Evolutionary conservation across 2,329 filamentous ascomycete genomes (phyloP).

Genomic region (Mycosphaerella sp.): DNA sequence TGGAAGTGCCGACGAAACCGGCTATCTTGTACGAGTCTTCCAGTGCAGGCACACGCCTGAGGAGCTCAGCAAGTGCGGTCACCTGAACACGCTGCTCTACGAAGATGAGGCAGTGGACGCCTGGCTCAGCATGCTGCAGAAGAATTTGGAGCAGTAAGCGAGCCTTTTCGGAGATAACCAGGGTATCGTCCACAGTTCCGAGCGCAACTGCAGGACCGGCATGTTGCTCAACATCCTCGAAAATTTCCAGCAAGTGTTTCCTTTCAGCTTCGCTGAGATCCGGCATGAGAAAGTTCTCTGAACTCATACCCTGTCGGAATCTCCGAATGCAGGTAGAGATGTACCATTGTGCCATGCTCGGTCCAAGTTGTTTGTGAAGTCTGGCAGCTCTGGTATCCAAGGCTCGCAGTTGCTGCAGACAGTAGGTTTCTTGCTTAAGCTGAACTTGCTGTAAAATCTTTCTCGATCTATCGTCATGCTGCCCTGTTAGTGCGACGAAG

Average conservation of each 20-base stretch:
- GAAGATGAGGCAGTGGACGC: conserved; percentile 42
- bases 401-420: conserved; percentile 34
- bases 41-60: conserved; percentile 23
- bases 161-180: conserved; percentile 19
- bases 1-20: conserved; percentile 50
- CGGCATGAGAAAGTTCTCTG: conserved; percentile 22
- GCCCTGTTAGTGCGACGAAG: conserved; percentile 30
- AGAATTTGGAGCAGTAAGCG: conserved; percentile 33
- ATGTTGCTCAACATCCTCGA: conserved; percentile 8
- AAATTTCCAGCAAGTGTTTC: conserved; percentile 24
- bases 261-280: conserved; percentile 34
- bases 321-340: conserved; percentile 34
- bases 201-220: not conserved
- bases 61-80: conserved; percentile 33
- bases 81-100: conserved; percentile 42
- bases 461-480: conserved; percentile 24
- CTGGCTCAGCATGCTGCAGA: conserved; percentile 27
- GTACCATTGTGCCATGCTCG: conserved; percentile 36
- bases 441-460: conserved; percentile 27
- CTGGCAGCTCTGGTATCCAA: conserved; percentile 32
- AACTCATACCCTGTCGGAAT: conserved; percentile 24
- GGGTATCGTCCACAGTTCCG: not conserved
- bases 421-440: conserved; percentile 35
- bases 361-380: conserved; percentile 37
- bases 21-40: conserved; percentile 36